Evolutionary conservation across 2,329 filamentous ascomycete genomes (phyloP), one percentile per base, ranked within the genome.

Genomic region (Penicillium sp.): DNA sequence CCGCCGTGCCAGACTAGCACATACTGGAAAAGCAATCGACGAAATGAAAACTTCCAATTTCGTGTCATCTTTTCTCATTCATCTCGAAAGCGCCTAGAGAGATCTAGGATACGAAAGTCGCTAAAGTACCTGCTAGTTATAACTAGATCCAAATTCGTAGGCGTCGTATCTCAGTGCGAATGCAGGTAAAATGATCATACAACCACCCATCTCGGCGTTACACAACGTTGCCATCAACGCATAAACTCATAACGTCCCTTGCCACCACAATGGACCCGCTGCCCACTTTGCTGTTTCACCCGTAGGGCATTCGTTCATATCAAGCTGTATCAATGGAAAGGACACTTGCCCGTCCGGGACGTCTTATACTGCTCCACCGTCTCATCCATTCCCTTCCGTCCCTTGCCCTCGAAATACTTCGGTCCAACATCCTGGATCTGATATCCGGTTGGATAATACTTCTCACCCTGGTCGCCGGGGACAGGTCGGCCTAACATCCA

Each of bases 341-440:
- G 76, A 58, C 77, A 80, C 2, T 70, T 69, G 0, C 64, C 64
- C 1, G 62, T 67, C 41, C 71, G 59, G 29, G 63, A 67, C 9
- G 44, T 59, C 14, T 69, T 69, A 43, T 71, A 65, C 48, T 79
- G 72, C 14, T 74, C 70, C n/a, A 59, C 42, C 4, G 39, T 52
- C 23, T 57, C 41, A 14, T 57, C 48, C 34, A 61, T 33, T 4
- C 45, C 28, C 33, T 57, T 50, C 19, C 59, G 39, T 0, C 81
- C 80, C 48, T 72, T 72, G 1, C 75, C 75, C 36, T 71, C 68
- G 36, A 78, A 73, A 33, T 65, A 70, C 37, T 61, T 67, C 0
- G 85, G 86, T 0, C 85, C 85, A 13, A 87, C 60, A 33, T 87
- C 79, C 14, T 74, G 67, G 30, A 72, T 57, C 25, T 60, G 46